Evolutionary conservation across 2,329 filamentous ascomycete species (phyloP), one percentile per base, ranked within the genome.

Genomic region (Fusarium nygamai): DNA sequence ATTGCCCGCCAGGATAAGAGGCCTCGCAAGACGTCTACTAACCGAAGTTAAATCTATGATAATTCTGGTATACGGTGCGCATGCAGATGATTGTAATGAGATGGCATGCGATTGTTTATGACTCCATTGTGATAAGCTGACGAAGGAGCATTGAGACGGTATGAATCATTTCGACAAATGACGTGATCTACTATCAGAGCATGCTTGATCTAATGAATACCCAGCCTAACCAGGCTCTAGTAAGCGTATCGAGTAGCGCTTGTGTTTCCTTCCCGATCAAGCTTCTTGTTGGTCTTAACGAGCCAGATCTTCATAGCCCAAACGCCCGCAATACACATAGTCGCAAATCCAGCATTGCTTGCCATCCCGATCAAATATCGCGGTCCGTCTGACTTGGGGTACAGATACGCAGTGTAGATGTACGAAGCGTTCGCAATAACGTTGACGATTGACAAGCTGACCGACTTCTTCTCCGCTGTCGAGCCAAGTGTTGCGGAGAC

Each of bases 371-470:
- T 84, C 3, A 83, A 66, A 44, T 86, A 86, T 12, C 83, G 78
- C 0, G 85, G 85, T 3, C 81, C 83, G 24, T 85, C 81, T 27
- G 75, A 81, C 54, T 81, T 78, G 0, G 83, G 83, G 75, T 84
- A 86, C 10, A 86, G 74, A 62, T 86, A 86, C 2, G 85, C 82
- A 3, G 84, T 86, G 80, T 84, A 87, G 29, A 87, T 83, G 68
- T 86, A 86, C 1, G 82, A 83, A 0, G 82, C 82, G 46, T 86
- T 86, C 34, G 82, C 83, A 14, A 85, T 69, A 1, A 85, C 84
- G 34, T 85, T 86, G 36, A 86, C 84, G 38, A 86, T 83, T 9
- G 81, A 81, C 22, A 86, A 74, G 20, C 81, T 80, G 22, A 83
- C 81, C 0, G 85, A 84, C 64, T 85, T 85, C 76, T 86, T 86